Conservation (phyloP, 306 rosid species). For the Mimosa pudica region DNA sequence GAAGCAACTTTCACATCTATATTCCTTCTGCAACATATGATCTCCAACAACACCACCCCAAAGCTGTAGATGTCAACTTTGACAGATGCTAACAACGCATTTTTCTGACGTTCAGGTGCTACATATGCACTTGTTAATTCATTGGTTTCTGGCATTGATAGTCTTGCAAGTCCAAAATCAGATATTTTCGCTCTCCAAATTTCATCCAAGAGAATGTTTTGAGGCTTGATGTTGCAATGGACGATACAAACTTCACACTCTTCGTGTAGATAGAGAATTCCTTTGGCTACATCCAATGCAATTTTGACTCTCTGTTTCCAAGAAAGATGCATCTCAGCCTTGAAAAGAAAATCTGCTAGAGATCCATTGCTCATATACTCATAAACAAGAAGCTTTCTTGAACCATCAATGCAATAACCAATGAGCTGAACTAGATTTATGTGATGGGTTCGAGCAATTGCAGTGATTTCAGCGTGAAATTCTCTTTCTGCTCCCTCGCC, state of each 20-base stretch:
- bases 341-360: slow-evolving; percentile 39
- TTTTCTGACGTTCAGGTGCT: slow-evolving; percentile 47
- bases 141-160: slow-evolving; percentile 10
- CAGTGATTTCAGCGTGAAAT: slow-evolving; percentile 39
- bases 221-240: slow-evolving; percentile 48
- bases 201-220: slow-evolving; percentile 49
- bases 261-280: not conserved
- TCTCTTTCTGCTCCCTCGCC: slow-evolving; percentile 39
- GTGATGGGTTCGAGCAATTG: slow-evolving; percentile 48
- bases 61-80: slow-evolving; percentile 43
- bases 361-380: slow-evolving; percentile 50
- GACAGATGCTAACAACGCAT: slow-evolving; percentile 25
- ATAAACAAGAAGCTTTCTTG: slow-evolving; percentile 42
- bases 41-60: slow-evolving; percentile 44
- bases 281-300: not conserved
- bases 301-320: slow-evolving; percentile 30
- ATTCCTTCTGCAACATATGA: slow-evolving; percentile 31
- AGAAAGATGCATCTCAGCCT: not conserved
- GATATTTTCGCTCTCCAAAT: slow-evolving; percentile 36
- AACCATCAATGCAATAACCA: slow-evolving; percentile 47
- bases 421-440: slow-evolving; percentile 45
- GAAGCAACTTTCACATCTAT: slow-evolving; percentile 35
- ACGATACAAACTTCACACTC: not conserved
- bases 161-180: slow-evolving; percentile 45
- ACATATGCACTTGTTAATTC: slow-evolving; percentile 24